A percentile compares a stretch with the other conserved stretches of the same genome.
Conservation (phyloP, 164 flowering plant species). For the Vitis cinerea region DNA sequence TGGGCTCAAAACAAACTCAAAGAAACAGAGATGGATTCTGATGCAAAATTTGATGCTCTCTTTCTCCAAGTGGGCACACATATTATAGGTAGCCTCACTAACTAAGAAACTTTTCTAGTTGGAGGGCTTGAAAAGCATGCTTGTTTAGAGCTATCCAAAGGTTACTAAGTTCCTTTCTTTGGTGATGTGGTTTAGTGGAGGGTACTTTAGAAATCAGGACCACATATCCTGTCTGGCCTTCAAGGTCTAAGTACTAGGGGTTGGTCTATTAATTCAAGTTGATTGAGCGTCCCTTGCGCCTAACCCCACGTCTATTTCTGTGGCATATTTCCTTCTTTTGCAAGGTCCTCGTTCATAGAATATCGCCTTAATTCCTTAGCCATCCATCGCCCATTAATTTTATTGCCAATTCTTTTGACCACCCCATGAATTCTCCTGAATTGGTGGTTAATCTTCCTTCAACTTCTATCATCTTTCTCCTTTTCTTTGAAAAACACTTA, state of each 20-base stretch:
- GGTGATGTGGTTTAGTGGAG: background rate
- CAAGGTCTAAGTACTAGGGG: background rate
- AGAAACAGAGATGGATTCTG: conserved; percentile 4
- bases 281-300: background rate
- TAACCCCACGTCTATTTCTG: too few species aligned
- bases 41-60: conserved; percentile 12
- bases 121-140: conserved; percentile 17
- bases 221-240: conserved; percentile 11
- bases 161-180: conserved; percentile 11
- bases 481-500: too few species aligned
- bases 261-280: background rate
- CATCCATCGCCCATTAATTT: too few species aligned
- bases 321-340: too few species aligned
- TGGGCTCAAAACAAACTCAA: background rate
- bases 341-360: too few species aligned
- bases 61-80: conserved; percentile 12
- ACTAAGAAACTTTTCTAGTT: conserved; percentile 11
- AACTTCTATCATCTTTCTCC: too few species aligned
- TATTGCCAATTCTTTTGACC: too few species aligned
- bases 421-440: too few species aligned
- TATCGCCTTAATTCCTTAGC: too few species aligned
- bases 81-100: conserved; percentile 8
- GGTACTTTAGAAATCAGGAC: conserved; percentile 18
- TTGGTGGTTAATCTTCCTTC: too few species aligned
- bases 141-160: conserved; percentile 28